Base-by-base conservation (phyloP, 2,329 filamentous ascomycete genomes). In the Teratosphaeria pseudoeucalypti region DNA sequence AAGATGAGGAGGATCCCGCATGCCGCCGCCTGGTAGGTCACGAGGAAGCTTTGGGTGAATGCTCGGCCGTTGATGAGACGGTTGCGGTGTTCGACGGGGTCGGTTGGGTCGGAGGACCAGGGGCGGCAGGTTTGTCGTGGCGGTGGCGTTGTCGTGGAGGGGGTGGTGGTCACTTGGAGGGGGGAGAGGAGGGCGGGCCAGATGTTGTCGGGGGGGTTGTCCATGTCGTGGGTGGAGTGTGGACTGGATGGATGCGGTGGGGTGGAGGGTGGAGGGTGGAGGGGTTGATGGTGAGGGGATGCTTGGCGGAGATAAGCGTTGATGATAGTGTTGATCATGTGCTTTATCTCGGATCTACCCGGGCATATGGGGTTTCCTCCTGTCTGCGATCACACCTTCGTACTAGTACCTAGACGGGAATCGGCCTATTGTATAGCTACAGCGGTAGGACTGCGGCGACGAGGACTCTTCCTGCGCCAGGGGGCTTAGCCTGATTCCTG, bases 21-120 rank as follows among this genome's bases (percentile, higher is more conserved):
- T 26, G 77, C 60, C 1, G 73, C 73, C 2, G 70, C 47, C 57
- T 78, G 77, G 57, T 78, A 79, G 0, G 70, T 74, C 10, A 69
- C 57, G 16, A 77, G 59, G 23, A 78, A 71, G 49, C 66, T 65
- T 58, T 74, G 64, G 3, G 72, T 72, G 62, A 72, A 77, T 26
- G 34, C 26, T 7, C 58, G 32, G 34, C 60, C 60, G 14, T 62
- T 39, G 9, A 60, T 55, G 9, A 62, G 56, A 27, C 32, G 14
- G 23, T 52, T 52, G 3, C 55, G 55, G 12, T 29, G 49, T 29
- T 62, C 60, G 27, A 32, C 16, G 23, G 52, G 43, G 19, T 49
- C 43, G 23, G 23, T 16, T 19, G 19, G 9, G 9, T 49, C 43
- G 43, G 43, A 49, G 9, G n/a, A 19, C 43, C 43, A 49, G 9